Conservation (phyloP, 176 grass and related monocot genomes). For the Carex myosuroides region DNA sequence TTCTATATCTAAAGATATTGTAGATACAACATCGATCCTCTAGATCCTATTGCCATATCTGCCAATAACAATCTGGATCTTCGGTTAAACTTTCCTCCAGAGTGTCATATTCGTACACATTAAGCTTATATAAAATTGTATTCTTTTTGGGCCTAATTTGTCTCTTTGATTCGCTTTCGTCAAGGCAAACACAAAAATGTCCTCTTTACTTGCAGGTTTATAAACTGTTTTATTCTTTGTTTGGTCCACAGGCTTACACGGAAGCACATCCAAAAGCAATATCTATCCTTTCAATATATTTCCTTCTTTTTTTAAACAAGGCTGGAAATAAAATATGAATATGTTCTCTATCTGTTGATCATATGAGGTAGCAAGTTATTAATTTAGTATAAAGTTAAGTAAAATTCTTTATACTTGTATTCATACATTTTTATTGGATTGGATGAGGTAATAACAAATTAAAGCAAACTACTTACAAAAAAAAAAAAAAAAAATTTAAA, state of each 20-base stretch:
- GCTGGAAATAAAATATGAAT: background rate
- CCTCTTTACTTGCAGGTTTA: background rate
- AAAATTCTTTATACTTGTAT: background rate
- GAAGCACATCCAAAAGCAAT: too few relatives aligned
- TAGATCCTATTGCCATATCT: too few relatives aligned
- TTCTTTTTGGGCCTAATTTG: background rate
- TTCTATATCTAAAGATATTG: too few relatives aligned
- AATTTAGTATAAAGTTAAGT: background rate
- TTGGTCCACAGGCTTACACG: background rate
- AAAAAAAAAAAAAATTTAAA: background rate
- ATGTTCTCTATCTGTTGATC: background rate
- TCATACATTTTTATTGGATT: background rate
- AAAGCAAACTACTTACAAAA: background rate
- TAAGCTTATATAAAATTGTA: background rate
- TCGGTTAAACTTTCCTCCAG: too few relatives aligned
- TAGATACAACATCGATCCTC: too few relatives aligned
- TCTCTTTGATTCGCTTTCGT: background rate
- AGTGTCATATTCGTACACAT: too few relatives aligned
- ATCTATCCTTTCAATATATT: background rate
- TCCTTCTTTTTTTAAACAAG: background rate
- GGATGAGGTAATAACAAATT: background rate
- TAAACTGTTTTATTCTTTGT: background rate
- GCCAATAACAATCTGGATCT: too few relatives aligned
- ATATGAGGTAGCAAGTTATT: background rate
- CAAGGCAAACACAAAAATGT: background rate